These are phyloP conservation scores for Podila horticola DNA, from an alignment of 192 early-diverging fungal genomes.

Conservation along the genomic window DNA sequence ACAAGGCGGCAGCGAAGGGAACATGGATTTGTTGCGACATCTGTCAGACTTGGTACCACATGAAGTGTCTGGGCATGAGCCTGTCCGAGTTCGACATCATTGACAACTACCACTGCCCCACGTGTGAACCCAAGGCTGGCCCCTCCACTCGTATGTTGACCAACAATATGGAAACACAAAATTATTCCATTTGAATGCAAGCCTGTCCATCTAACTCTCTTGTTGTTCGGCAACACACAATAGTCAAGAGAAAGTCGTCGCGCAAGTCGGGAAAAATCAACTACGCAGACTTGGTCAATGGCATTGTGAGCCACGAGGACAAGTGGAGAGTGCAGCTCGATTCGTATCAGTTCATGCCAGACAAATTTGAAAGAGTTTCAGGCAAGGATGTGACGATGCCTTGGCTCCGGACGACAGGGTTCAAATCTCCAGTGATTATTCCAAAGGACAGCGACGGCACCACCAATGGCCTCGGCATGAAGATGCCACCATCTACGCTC, in stretches of 20 bases:
- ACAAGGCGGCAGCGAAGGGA: slow-evolving; percentile 7
- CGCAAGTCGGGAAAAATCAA: slow-evolving; percentile 71
- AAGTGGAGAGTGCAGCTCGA: slow-evolving; percentile 83
- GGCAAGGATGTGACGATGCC: slow-evolving; percentile 76
- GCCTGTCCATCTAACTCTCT: background rate
- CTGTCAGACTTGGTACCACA: slow-evolving; percentile 75
- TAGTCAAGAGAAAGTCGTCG: slow-evolving; percentile 64
- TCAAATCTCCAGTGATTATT: slow-evolving; percentile 82
- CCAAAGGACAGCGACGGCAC: slow-evolving; percentile 35
- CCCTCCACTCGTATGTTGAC: slow-evolving; percentile 62
- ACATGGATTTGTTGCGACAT: slow-evolving; percentile 77
- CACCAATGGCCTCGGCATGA: slow-evolving; percentile 81
- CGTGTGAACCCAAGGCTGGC: slow-evolving; percentile 63
- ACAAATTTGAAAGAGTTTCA: slow-evolving; percentile 72
- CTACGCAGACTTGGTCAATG: slow-evolving; percentile 87
- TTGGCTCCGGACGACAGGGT: slow-evolving; percentile 69
- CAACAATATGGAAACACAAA: background rate
- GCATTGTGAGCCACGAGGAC: slow-evolving; percentile 77
- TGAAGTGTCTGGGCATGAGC: slow-evolving; percentile 68
- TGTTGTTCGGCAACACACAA: background rate
- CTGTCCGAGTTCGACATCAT: slow-evolving; percentile 65
- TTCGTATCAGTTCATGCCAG: slow-evolving; percentile 70
- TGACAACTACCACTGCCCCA: slow-evolving; percentile 72
- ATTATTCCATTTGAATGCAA: background rate
- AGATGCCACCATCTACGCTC: slow-evolving; percentile 72